Base-by-base conservation (phyloP, 1,284 basidiomycete species). In the Tausonia pullulans region DNA sequence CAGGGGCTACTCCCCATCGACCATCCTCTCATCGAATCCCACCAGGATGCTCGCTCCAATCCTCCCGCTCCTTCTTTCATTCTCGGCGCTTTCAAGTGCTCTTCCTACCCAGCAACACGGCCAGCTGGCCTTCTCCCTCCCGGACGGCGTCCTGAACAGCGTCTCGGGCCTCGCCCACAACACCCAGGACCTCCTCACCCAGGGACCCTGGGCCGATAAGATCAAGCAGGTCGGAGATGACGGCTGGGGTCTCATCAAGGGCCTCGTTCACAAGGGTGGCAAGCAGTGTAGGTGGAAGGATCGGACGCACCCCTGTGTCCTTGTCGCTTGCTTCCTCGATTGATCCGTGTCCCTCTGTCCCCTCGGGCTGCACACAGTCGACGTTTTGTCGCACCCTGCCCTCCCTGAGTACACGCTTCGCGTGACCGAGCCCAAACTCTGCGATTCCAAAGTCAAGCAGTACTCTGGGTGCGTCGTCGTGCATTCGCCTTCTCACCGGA, bases 401-500 rank as follows among this genome's bases (percentile, higher is more conserved):
- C 88, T 91, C 74, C 77, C 80, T 13, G 74, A 83, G 40, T 84
- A 94, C 75, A 80, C 83, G 65, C 79, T 94, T 13, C 80, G 90
- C 69, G 75, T 92, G 14, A 86, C 84, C 0, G 67, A 74, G 69
- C 87, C 88, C 10, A 79, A 82, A 45, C 75, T 95, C 40, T 96
- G 92, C 70, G 92, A 95, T 70, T 77, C 87, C 0, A 79, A 81
- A 55, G 90, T 93, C 58, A 84, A 92, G 74, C 88, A 92, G 74
- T 85, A 89, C 72, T 90, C 88, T 58, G 90, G 90, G 9, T 27
- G 27, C 27, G 27, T 27, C 27, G 27, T 27, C 27, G 27, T 27
- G 27, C 27, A 27, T 27, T 27, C 27, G 27, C 27, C 27, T 27
- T 27, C 27, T 27, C 27, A 27, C 27, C 27, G 27, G 27, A 27